Evolutionary conservation across 73 alveolate genomes (phyloP).

Genomic region (Paramecium sexaurelia): DNA sequence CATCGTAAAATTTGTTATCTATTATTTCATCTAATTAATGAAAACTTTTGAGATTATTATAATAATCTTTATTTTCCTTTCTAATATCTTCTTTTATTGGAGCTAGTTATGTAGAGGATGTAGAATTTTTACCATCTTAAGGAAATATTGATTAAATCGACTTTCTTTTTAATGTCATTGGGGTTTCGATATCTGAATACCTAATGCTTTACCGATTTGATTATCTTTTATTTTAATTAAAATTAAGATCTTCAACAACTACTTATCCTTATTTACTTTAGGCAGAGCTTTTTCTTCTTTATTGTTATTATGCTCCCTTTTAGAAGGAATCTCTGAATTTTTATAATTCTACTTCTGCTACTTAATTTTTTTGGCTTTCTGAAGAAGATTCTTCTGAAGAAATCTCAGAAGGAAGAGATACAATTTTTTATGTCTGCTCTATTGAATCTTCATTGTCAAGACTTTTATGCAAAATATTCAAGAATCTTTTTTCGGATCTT

Average conservation of each 20-base stretch:
- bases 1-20: not conserved
- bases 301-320: not conserved
- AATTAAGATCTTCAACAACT: not conserved
- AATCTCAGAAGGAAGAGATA: not conserved
- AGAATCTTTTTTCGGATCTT: not conserved
- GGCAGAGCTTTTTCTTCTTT: not conserved
- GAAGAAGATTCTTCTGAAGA: not conserved
- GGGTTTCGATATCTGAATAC: not conserved
- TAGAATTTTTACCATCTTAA: not conserved
- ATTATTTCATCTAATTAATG: constrained; percentile 24
- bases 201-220: not conserved
- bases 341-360: not conserved
- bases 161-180: not conserved
- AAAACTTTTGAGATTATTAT: not conserved
- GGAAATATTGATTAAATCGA: not conserved
- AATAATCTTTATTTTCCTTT: not conserved
- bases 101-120: not conserved
- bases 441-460: not conserved
- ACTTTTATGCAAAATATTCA: not conserved
- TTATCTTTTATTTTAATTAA: not conserved
- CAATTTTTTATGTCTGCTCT: not conserved
- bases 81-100: not conserved
- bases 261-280: not conserved
- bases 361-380: not conserved
- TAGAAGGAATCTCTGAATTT: not conserved